Percentiles rank a stretch among this genome's conserved stretches.
phyloP scores from a whole-genome alignment of 2,329 filamentous ascomycete species.

The Diplodia scrobiculata region DNA sequence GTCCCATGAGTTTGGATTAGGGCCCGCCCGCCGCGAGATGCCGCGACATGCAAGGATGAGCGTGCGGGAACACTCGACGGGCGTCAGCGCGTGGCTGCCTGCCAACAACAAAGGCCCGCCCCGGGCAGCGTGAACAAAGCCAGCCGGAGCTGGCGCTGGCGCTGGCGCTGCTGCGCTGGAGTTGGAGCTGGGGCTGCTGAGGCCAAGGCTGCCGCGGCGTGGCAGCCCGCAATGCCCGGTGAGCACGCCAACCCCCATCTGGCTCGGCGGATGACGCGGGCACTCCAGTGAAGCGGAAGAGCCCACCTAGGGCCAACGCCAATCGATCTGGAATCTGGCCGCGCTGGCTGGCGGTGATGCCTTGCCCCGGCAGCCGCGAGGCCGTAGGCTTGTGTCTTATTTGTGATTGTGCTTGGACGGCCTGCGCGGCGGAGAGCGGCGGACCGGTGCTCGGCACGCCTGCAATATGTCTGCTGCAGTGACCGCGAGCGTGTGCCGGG shows the following conservation, averaged over 20 bases:
- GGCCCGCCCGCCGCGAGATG: slow-evolving; percentile 18
- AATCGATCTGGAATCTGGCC: slow-evolving; percentile 20
- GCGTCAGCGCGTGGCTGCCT: slow-evolving; percentile 24
- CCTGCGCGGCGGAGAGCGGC: not conserved
- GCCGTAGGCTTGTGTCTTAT: not conserved
- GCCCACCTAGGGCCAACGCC: slow-evolving; percentile 17
- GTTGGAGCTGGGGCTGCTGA: not conserved
- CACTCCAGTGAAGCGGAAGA: slow-evolving; percentile 2
- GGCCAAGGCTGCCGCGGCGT: not conserved
- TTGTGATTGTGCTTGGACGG: not conserved
- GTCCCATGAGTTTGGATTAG: slow-evolving; percentile 19
- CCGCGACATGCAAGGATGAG: slow-evolving; percentile 23
- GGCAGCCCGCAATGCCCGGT: not conserved
- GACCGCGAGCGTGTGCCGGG: slow-evolving; percentile 12
- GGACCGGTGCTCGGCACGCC: slow-evolving; percentile 9
- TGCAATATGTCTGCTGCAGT: slow-evolving; percentile 23
- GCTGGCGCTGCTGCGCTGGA: not conserved
- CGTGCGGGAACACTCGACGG: slow-evolving; percentile 13
- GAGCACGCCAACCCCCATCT: slow-evolving; percentile 3
- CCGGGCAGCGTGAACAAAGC: slow-evolving; percentile 1
- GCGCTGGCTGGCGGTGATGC: not conserved
- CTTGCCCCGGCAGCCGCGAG: not conserved
- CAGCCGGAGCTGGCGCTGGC: not conserved
- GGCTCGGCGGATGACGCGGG: slow-evolving; percentile 14
- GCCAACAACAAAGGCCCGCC: slow-evolving; percentile 21